These are phyloP conservation scores for Claviceps arundinis DNA, from an alignment of 2,329 filamentous ascomycete species.

Conservation along the genomic window DNA sequence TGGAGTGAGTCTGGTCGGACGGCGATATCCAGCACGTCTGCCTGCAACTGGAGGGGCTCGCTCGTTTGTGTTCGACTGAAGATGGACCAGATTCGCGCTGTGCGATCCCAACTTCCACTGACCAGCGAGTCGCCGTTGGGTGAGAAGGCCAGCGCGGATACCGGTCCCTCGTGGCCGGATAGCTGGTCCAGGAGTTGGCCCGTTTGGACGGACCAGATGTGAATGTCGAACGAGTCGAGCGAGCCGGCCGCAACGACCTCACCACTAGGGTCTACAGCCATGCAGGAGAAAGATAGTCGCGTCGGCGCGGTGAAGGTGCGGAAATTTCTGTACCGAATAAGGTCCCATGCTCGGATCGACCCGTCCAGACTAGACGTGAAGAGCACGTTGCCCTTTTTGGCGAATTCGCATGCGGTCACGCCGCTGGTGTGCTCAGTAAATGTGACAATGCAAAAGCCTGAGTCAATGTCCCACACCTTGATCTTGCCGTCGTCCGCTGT, in stretches of 20 bases:
- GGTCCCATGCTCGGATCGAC: slow-evolving; percentile 88
- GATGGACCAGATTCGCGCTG: slow-evolving; percentile 90
- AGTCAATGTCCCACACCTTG: slow-evolving; percentile 95
- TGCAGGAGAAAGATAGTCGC: slow-evolving; percentile 78
- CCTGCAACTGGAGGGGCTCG: slow-evolving; percentile 82
- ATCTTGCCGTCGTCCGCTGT: slow-evolving; percentile 95
- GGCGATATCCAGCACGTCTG: slow-evolving; percentile 77
- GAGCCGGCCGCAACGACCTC: slow-evolving; percentile 94
- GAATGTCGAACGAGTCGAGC: slow-evolving; percentile 89
- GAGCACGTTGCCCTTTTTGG: slow-evolving; percentile 86
- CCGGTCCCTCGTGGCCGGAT: slow-evolving; percentile 84
- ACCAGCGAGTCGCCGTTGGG: slow-evolving; percentile 73
- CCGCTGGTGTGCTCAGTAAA: slow-evolving; percentile 95
- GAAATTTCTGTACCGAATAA: slow-evolving; percentile 93
- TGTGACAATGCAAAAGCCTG: slow-evolving; percentile 94
- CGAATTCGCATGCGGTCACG: slow-evolving; percentile 88
- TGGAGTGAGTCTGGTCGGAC: slow-evolving; percentile 85
- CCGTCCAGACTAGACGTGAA: slow-evolving; percentile 94
- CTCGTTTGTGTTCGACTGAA: slow-evolving; percentile 90
- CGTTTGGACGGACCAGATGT: slow-evolving; percentile 97
- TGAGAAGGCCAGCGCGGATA: slow-evolving; percentile 78
- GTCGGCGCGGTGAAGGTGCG: slow-evolving; percentile 92
- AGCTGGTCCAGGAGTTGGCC: slow-evolving; percentile 86
- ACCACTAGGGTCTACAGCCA: slow-evolving; percentile 93
- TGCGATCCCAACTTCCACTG: slow-evolving; percentile 93